These are phyloP conservation scores for Cynara cardunculus DNA, from an alignment of 129 eudicot genomes.

Conservation along the genomic window DNA sequence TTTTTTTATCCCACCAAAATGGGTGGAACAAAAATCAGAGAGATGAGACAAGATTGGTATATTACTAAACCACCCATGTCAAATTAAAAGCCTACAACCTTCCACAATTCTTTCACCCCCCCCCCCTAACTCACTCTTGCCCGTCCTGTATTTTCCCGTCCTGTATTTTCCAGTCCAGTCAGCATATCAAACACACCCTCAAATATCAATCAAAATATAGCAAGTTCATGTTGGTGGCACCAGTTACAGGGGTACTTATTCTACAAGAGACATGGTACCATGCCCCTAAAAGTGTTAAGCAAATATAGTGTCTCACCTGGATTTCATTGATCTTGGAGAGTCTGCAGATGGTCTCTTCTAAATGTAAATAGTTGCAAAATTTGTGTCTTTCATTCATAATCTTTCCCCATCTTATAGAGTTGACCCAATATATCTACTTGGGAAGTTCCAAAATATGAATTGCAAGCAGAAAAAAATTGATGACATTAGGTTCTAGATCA, in stretches of 20 bases:
- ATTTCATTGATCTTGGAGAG: neutral
- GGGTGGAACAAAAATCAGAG: neutral
- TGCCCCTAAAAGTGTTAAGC: neutral
- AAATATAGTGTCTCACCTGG: neutral
- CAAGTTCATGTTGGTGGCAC: neutral
- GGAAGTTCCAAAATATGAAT: neutral
- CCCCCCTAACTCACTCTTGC: neutral
- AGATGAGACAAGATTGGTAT: neutral
- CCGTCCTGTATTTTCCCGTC: no score
- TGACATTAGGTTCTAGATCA: neutral
- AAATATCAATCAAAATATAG: neutral
- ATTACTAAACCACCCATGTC: neutral
- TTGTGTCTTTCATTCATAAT: neutral
- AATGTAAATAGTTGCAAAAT: neutral
- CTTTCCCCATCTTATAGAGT: neutral
- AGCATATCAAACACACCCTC: neutral
- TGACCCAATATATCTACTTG: neutral
- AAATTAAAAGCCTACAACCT: neutral
- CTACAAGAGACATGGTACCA: neutral
- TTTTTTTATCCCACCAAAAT: neutral
- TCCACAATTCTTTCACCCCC: neutral
- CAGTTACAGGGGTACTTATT: neutral
- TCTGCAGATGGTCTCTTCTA: neutral
- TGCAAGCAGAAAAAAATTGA: neutral
- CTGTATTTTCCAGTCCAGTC: neutral